Evolutionary conservation across 805 yeast genomes (phyloP), one percentile per base, ranked within the genome.

Genomic region (Saturnispora serradocipensis): DNA sequence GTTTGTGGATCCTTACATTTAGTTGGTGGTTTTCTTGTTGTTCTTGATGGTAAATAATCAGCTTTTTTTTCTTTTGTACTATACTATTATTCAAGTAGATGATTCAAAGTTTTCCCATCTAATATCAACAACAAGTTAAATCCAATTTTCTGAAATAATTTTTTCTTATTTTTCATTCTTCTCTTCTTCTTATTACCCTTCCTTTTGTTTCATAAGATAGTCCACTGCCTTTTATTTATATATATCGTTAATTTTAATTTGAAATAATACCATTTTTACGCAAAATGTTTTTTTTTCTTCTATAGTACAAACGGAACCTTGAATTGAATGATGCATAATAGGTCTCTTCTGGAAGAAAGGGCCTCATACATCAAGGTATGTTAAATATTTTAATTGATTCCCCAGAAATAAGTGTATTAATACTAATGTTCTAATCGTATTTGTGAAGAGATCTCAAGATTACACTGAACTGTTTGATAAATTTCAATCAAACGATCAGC

Each of bases 1-100:
- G 97, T 89, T 0, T 86, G 95, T 53, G 99, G 99, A 1, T 89
- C 97, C 5, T 72, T 93, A 57, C 97, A 91, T 65, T 72, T 95
- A 52, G 96, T 93, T 10, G 99, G 99, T 16, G 99, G 98, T 0
- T 77, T 93, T 52, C 68, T 93, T 38, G 89, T 88, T 3, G 97
- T 90, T 5, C 69, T 88, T 43, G 97, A 91, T 49, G 73, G 50
- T 7, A 53, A 53, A 43, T 25, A 42, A 35, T 38, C 24, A 16
- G 15, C 20, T 38, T 38, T 18, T n/a, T 18, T 36, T 38, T 38
- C 22, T 35, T 38, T 38, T 38, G 42, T 38, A 38, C 24, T 38
- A 38, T 18, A 38, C 22, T 18, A 38, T 38, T 18, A 18, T 38
- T 38, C 22, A 38, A 38, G 22, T 18, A 38, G 24, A 38, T 18